Base-by-base conservation (phyloP, 139 green algal species). In the Chlorella ohadii region DNA sequence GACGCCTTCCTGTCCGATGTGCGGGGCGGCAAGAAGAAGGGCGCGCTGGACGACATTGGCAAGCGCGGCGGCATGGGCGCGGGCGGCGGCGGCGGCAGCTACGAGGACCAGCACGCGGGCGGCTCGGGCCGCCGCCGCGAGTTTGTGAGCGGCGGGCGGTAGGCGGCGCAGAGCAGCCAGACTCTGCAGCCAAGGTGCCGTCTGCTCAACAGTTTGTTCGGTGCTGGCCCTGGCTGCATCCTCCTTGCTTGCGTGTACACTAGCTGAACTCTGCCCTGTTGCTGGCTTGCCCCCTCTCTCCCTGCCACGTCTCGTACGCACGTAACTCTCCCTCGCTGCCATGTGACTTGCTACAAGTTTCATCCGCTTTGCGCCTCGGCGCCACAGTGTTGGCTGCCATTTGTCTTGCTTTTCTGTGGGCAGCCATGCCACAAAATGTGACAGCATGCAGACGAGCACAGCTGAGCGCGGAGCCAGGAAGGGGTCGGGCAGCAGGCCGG, bases 1-100 rank as follows among this genome's bases (percentile, higher is more conserved):
- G 97, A 99, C 78, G 85, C 95, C 81, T 97, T 99, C 82, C 82
- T 98, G 23, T 87, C 79, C 4, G 89, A 97, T 33, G 94, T 98
- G 25, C 88, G 88, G 44, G 72, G 28, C 41, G 87, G 93, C 28
- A 93, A 91, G 84, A 91, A 91, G 51, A 86, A 87, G 68, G 78
- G 72, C 31, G 79, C 91, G 9, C 86, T 96, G 83, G 94, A 95
- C 34, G 73, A 82, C 39, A 92, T 96, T 72, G 94, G 94, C 15
- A 72, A 73, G 28, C 77, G 86, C 0, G 94, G 94, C 33, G 85
- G 87, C 56, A 97, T 97, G 94, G 72, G 68, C 7, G 94, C 94
- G 4, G 90, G 87, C 9, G 94, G 92, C 41, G 94, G 92, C 25
- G 93, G 94, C 25, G 88, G 87, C 17, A 88, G 47, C 15, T 89